Evolutionary conservation across 306 rosid genomes (phyloP), one percentile per base, ranked within the genome.

Genomic region (Vigna reflexopilosa): DNA sequence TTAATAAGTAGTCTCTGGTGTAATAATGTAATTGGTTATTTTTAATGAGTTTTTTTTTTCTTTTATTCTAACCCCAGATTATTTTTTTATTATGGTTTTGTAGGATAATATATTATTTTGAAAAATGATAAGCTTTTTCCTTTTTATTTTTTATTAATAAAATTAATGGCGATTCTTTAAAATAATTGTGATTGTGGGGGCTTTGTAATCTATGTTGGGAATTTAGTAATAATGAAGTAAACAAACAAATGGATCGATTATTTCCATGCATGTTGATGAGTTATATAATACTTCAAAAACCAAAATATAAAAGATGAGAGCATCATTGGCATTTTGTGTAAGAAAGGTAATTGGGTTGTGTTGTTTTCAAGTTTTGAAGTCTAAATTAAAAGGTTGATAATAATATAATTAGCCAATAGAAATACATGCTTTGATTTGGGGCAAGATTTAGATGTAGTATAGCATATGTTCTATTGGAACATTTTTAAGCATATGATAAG

Each of bases 341-440:
- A 17, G 36, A 19, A 20, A 28, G 4, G 71, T 66, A 34, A 34
- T 34, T 34, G 34, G 34, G 68, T 7, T 17, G 28, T 67, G 56
- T 74, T 47, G 36, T 48, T 75, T 74, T 81, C 65, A 38, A 8
- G 14, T 11, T 71, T 54, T 55, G 9, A 81, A 40, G 0, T 40
- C 45, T 40, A 7, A 40, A 40, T 9, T 8, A 40, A 40, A 10
- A 40, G 11, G 12, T 8, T 40, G 11, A 40, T 40, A 8, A 40
- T 7, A 7, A 40, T 40, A 8, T 1, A 40, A 40, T 8, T 40
- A 36, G 42, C 42, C 9, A 0, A 36, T 36, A 36, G 42, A 36
- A 36, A 6, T 36, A 36, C 42, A 36, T 36, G 1, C 42, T 36
- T 36, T 36, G 9, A 36, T 36, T 36, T 36, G 42, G 42, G 42